Base-by-base conservation (phyloP, 257 asterid species). In the Gynochthodes officinalis region DNA sequence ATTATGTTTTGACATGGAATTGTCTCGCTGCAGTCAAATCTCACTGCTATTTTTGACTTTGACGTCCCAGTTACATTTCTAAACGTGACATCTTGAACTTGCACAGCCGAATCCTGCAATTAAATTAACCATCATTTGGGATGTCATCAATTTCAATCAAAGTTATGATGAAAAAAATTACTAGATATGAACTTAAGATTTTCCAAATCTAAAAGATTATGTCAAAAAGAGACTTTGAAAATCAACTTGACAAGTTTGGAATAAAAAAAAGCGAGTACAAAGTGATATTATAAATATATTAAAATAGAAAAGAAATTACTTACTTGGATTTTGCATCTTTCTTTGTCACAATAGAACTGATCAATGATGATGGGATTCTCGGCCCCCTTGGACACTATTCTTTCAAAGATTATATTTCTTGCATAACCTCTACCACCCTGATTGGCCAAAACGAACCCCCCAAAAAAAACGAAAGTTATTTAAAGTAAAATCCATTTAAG, bases 371-470 rank as follows among this genome's bases (percentile, higher is more conserved):
- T 72, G 19, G 70, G 64, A 32, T 68, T 72, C 40, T 62, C 54
- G 5, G 78, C 60, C 30, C 54, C 70, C 7, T 52, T 68, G 25
- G 49, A 28, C 70, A 30, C 4, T 30, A 79, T 58, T 59, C 82
- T 73, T 66, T 83, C 84, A n/a, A 77, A 83, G 27, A 60, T 13
- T 9, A 83, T 77, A 74, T 86, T 46, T 66, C 77, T 73, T 8
- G 82, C 88, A n/a, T 83, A 77, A 27, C 88, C 88, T 43, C 43
- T 64, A 2, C 90, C 90, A 57, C 88, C 87, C 89, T 85, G 78
- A 5, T 35, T 11, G 18, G 2, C 23, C 62, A 55, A 23, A 25
- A 55, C 27, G 23, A 55, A 55, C 23, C 16, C n/a, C n/a, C n/a
- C n/a, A n/a, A n/a, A n/a, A n/a, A n/a, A n/a, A n/a, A n/a, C n/a